These are phyloP conservation scores for Cystobasidium ongulense DNA, from an alignment of 768 basidiomycete genomes.

Conservation along the genomic window DNA sequence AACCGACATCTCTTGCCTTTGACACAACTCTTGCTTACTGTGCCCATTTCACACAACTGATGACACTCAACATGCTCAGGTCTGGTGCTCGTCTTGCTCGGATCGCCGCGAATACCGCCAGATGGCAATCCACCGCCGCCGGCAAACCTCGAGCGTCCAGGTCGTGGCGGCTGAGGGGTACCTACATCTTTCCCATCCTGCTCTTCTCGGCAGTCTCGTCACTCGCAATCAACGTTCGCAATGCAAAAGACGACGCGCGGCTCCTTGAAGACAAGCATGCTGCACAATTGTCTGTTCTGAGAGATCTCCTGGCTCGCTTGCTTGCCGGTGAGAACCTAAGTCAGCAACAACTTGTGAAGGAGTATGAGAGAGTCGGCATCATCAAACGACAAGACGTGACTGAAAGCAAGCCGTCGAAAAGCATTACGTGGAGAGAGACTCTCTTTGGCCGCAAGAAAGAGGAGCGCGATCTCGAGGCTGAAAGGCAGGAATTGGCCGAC, in stretches of 20 bases:
- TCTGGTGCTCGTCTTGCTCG: no score
- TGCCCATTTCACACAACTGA: neutral
- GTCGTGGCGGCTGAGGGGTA: neutral
- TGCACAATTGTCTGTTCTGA: constrained; percentile 11
- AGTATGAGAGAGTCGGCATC: constrained; percentile 15
- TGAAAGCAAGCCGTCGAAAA: neutral
- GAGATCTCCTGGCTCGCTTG: neutral
- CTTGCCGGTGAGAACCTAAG: neutral
- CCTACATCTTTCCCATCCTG: constrained; percentile 12
- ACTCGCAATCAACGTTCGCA: constrained; percentile 24
- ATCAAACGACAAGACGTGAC: neutral
- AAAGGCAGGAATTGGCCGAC: constrained; percentile 3
- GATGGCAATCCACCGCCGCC: neutral
- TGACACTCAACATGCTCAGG: neutral
- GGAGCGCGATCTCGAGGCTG: neutral
- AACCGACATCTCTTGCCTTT: neutral
- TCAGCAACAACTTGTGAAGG: neutral
- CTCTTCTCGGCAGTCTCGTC: constrained; percentile 10
- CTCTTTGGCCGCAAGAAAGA: constrained; percentile 21
- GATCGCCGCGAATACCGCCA: neutral
- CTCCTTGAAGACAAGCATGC: constrained; percentile 6
- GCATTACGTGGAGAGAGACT: constrained; percentile 14
- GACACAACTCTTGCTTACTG: neutral
- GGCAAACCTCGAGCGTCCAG: neutral
- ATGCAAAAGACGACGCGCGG: constrained; percentile 3